These are phyloP conservation scores for Rhizomucor miehei DNA, from an alignment of 371 early-diverging fungal genomes.

Conservation along the genomic window DNA sequence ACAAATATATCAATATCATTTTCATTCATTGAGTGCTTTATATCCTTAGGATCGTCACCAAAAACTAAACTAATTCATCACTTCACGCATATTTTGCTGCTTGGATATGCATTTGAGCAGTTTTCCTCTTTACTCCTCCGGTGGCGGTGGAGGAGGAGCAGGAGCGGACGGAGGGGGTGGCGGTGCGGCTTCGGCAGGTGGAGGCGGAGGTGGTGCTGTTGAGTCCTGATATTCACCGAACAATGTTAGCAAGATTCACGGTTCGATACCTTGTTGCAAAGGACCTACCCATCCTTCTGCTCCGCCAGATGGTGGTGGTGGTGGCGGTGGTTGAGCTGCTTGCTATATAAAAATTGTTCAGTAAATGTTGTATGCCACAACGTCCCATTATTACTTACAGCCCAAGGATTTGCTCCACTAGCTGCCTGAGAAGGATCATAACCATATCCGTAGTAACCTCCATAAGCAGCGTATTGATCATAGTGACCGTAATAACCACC, in stretches of 20 bases:
- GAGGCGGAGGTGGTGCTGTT: conserved; percentile 27
- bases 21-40: too few species aligned
- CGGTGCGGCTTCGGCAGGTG: conserved; percentile 28
- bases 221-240: conserved; percentile 6
- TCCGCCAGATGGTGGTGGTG: conserved; percentile 16
- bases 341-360: conserved; percentile 17
- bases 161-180: conserved; percentile 30
- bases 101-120: too few species aligned
- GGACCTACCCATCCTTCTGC: conserved; percentile 13
- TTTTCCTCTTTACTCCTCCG: conserved; percentile 5
- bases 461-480: conserved; percentile 14
- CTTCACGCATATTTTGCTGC: too few species aligned
- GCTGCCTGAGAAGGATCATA: conserved; percentile 22
- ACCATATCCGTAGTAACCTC: conserved; percentile 25
- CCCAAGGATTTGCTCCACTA: not conserved
- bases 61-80: too few species aligned
- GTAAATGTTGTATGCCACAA: not conserved
- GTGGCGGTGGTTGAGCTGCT: conserved; percentile 31
- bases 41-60: too few species aligned
- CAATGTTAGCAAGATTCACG: conserved; percentile 1
- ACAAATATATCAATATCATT: too few species aligned
- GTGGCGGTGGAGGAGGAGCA: conserved; percentile 40
- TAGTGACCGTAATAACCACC: conserved; percentile 17
- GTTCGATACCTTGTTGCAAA: not conserved
- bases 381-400: too few species aligned